Percentiles rank a stretch among this genome's conserved stretches.
Evolutionary conservation across 169 alveolate genomes (phyloP).

Genomic region (Cryptosporidium parvum): DNA sequence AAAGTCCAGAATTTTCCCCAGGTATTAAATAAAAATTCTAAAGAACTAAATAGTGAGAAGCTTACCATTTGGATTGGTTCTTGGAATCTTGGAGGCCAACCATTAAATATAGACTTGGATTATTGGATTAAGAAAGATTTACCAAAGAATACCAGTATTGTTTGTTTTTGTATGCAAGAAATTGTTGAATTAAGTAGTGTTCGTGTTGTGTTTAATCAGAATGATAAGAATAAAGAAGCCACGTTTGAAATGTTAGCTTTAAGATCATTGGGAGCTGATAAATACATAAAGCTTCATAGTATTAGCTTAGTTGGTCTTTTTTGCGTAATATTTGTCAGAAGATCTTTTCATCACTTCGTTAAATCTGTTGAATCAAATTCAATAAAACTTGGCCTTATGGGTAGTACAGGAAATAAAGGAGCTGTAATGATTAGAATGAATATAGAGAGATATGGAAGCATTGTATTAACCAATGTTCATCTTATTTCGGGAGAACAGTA

Average conservation of each 20-base stretch:
- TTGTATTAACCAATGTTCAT: conserved; percentile 87
- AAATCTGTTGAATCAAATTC: conserved; percentile 82
- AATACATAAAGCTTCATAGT: conserved; percentile 80
- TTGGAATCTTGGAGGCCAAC: conserved; percentile 82
- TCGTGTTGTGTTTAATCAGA: conserved; percentile 58
- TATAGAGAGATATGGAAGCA: conserved; percentile 73
- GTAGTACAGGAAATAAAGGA: conserved; percentile 92
- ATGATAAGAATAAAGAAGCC: conserved; percentile 65
- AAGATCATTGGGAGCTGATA: conserved; percentile 58
- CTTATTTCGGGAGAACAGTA: conserved; percentile 87
- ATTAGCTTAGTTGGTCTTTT: conserved; percentile 87
- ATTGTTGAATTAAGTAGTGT: conserved; percentile 61
- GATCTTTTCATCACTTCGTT: conserved; percentile 79
- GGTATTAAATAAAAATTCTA: neutral
- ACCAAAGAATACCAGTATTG: conserved; percentile 43
- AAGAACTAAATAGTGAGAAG: conserved; percentile 32
- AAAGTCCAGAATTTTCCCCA: neutral
- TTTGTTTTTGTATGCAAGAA: conserved; percentile 68
- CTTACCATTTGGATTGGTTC: conserved; percentile 78
- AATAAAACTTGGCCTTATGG: conserved; percentile 89
- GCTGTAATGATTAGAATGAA: conserved; percentile 85
- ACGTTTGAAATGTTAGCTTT: conserved; percentile 43
- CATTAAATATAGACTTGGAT: conserved; percentile 1
- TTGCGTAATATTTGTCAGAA: conserved; percentile 84
- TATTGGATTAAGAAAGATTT: conserved; percentile 11